These are phyloP conservation scores for Paramyrothecium sp. DNA, from an alignment of 2,329 filamentous ascomycete species.

Conservation along the genomic window DNA sequence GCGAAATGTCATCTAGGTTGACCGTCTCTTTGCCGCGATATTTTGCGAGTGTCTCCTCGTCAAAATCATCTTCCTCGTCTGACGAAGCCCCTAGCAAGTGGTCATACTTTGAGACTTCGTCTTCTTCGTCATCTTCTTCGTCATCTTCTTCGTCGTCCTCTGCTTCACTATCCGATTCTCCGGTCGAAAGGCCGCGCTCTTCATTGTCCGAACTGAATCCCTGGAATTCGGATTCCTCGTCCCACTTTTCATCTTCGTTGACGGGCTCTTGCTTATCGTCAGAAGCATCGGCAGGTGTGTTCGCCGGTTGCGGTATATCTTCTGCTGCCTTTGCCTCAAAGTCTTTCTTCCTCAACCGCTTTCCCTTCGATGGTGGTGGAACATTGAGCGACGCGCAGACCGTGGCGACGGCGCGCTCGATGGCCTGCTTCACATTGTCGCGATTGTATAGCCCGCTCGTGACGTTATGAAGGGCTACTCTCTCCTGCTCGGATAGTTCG, in stretches of 20 bases:
- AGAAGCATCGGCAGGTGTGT: constrained; percentile 11
- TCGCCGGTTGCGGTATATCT: constrained; percentile 17
- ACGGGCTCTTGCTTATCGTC: constrained; percentile 16
- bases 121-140: constrained; percentile 28
- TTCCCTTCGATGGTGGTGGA: constrained; percentile 40
- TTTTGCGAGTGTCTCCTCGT: constrained; percentile 26
- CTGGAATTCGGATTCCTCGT: constrained; percentile 33
- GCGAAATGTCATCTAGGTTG: constrained; percentile 38
- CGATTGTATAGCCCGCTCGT: constrained; percentile 57
- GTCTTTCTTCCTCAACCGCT: constrained; percentile 28
- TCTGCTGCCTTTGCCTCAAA: constrained; percentile 28
- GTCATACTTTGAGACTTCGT: constrained; percentile 39
- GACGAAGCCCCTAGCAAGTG: constrained; percentile 43
- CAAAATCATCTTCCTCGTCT: constrained; percentile 40
- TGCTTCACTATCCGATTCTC: constrained; percentile 20
- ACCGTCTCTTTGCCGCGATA: constrained; percentile 32
- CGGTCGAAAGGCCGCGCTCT: constrained; percentile 16
- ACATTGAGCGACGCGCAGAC: constrained; percentile 50
- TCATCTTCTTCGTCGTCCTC: constrained; percentile 30
- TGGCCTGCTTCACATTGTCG: constrained; percentile 46
- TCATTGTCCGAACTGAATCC: constrained; percentile 30
- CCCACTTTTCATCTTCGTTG: constrained; percentile 17
- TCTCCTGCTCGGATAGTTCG: constrained; percentile 51
- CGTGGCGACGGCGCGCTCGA: constrained; percentile 46
- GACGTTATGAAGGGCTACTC: constrained; percentile 53